A percentile compares a stretch with the other conserved stretches of the same genome.
Evolutionary conservation across 2,329 filamentous ascomycete species (phyloP).

Genomic region (Talaromyces sp.): DNA sequence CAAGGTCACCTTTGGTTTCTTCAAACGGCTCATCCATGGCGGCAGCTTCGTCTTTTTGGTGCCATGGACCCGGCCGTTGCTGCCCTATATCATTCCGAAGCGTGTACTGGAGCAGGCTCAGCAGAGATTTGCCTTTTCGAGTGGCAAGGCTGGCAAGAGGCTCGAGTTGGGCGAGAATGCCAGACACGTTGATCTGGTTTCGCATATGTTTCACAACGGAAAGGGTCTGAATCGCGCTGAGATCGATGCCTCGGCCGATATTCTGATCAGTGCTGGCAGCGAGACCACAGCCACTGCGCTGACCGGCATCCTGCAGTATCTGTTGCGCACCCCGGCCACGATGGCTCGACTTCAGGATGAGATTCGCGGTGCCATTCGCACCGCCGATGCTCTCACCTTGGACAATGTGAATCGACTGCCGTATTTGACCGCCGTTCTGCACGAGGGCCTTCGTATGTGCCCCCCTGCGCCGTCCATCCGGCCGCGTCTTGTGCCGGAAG

Average conservation of each 20-base stretch:
- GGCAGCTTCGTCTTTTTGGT: not conserved
- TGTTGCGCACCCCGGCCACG: slow-evolving; percentile 24
- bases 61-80: not conserved
- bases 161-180: too few relatives aligned
- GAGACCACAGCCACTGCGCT: slow-evolving; percentile 49
- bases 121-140: not conserved
- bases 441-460: slow-evolving; percentile 56
- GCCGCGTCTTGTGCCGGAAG: slow-evolving; percentile 46
- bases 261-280: slow-evolving; percentile 47
- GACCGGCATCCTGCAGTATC: slow-evolving; percentile 44
- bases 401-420: slow-evolving; percentile 48
- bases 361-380: slow-evolving; percentile 28
- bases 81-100: too few relatives aligned
- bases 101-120: not conserved
- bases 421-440: slow-evolving; percentile 51
- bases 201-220: not conserved
- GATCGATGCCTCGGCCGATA: slow-evolving; percentile 35
- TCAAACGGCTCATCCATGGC: not conserved
- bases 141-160: not conserved
- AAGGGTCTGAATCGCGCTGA: slow-evolving; percentile 25
- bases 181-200: not conserved
- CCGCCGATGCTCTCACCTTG: slow-evolving; percentile 27
- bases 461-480: slow-evolving; percentile 53
- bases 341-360: slow-evolving; percentile 45
- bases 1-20: not conserved